These are phyloP conservation scores for Trichosphaerium sp. DNA, from an alignment of 78 protist genomes.

Conservation along the genomic window DNA sequence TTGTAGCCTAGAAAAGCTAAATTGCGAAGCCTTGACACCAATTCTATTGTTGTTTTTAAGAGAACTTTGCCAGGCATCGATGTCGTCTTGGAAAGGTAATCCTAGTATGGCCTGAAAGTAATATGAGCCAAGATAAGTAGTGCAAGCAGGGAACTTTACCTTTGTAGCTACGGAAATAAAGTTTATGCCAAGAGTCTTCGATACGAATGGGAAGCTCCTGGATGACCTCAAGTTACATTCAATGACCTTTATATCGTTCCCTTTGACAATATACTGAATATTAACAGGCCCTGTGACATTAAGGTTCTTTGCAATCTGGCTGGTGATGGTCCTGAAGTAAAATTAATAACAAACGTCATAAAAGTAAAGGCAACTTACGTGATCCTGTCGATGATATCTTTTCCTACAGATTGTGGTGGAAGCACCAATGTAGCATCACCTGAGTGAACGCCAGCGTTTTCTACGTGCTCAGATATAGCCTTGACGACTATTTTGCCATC, in stretches of 20 bases:
- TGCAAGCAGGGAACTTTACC: too few relatives aligned
- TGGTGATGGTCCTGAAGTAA: neutral
- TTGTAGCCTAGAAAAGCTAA: neutral
- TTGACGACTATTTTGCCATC: slow-evolving; percentile 33
- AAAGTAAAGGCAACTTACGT: neutral
- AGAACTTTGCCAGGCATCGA: slow-evolving; percentile 2
- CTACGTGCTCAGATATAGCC: slow-evolving; percentile 68
- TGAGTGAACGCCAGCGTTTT: slow-evolving; percentile 74
- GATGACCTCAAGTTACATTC: slow-evolving; percentile 62
- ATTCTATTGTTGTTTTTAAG: neutral
- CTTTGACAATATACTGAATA: slow-evolving; percentile 39
- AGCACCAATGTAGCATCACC: slow-evolving; percentile 74
- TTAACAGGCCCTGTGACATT: slow-evolving; percentile 63
- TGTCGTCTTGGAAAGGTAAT: neutral
- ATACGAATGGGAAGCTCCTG: slow-evolving; percentile 62
- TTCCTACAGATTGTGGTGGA: slow-evolving; percentile 43
- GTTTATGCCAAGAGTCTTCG: slow-evolving; percentile 26
- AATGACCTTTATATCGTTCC: slow-evolving; percentile 61
- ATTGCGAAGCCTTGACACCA: neutral
- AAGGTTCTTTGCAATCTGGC: slow-evolving; percentile 7
- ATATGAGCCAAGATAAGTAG: neutral
- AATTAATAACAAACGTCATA: neutral
- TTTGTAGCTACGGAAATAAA: slow-evolving; percentile 21
- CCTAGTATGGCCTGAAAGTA: neutral
- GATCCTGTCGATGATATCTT: neutral